Evolutionary conservation across 2,329 filamentous ascomycete species (phyloP).

Genomic region (Rutstroemia sp.): DNA sequence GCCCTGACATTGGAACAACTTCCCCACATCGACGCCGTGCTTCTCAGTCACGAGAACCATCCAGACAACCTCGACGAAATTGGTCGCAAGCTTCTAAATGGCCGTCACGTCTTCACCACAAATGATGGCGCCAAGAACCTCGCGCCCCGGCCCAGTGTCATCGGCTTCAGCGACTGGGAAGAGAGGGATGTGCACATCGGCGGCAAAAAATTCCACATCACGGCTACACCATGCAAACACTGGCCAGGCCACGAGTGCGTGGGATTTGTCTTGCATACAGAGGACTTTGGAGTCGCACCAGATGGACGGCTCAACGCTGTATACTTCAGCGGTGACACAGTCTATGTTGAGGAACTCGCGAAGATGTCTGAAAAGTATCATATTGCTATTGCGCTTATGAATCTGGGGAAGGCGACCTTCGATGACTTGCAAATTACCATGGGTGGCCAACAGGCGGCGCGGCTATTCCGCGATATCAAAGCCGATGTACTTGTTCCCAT

Average conservation of each 20-base stretch:
- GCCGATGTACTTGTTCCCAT: conserved; percentile 39
- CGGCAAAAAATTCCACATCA: background rate
- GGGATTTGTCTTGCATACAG: background rate
- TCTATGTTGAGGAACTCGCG: background rate
- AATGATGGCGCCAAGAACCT: background rate
- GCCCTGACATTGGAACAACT: background rate
- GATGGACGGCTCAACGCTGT: background rate
- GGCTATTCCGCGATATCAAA: conserved; percentile 33
- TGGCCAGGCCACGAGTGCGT: background rate
- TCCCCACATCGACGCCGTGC: background rate
- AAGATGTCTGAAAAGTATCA: background rate
- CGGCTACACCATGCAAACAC: background rate
- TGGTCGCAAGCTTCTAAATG: conserved; percentile 39
- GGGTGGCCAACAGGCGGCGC: conserved; percentile 16
- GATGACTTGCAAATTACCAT: background rate
- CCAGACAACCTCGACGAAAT: conserved; percentile 41
- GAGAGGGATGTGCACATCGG: conserved; percentile 17
- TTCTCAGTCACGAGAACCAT: conserved; percentile 45
- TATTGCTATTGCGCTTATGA: background rate
- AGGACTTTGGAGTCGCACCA: no score
- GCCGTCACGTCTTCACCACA: conserved; percentile 28
- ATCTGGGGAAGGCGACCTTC: background rate
- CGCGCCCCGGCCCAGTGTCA: background rate
- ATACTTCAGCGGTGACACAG: background rate
- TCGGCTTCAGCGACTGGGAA: background rate